Evolutionary conservation across 768 basidiomycete species (phyloP).

Genomic region (Pleurotus tuoliensis): DNA sequence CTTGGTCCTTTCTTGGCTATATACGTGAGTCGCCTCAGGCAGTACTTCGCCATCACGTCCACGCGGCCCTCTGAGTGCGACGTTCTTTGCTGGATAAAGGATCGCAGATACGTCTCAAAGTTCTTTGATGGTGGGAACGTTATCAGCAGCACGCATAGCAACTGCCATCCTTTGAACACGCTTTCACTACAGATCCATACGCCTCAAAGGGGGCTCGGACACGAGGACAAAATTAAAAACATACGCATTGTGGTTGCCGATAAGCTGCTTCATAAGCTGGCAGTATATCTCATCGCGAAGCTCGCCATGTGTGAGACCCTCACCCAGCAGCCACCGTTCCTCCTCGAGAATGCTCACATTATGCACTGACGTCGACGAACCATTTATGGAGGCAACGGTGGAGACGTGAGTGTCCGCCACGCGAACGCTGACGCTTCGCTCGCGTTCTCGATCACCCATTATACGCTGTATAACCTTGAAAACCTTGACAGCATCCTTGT

Average conservation of each 20-base stretch:
- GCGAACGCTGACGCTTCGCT: constrained; percentile 51
- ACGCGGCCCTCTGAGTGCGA: constrained; percentile 69
- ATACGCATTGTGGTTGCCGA: constrained; percentile 73
- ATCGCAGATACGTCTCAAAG: constrained; percentile 78
- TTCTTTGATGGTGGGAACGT: constrained; percentile 93
- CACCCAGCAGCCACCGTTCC: constrained; percentile 79
- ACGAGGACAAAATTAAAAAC: constrained; percentile 23
- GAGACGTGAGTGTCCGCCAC: constrained; percentile 40
- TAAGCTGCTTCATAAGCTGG: constrained; percentile 89
- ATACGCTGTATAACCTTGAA: constrained; percentile 91
- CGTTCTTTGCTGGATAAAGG: constrained; percentile 74
- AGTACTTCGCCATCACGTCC: constrained; percentile 89
- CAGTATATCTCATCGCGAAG: constrained; percentile 92
- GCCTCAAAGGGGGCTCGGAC: background rate
- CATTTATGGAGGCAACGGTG: constrained; percentile 38
- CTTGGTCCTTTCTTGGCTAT: constrained; percentile 83
- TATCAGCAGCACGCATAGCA: constrained; percentile 85
- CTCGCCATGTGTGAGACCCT: constrained; percentile 78
- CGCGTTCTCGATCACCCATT: constrained; percentile 89
- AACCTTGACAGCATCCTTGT: constrained; percentile 74
- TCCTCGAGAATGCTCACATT: constrained; percentile 63
- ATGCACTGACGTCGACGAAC: constrained; percentile 43
- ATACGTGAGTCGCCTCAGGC: constrained; percentile 68
- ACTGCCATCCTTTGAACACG: constrained; percentile 88
- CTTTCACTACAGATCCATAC: constrained; percentile 43